A percentile compares a stretch with the other conserved stretches of the same genome.
Conservation (phyloP, 257 asterid genomes). For the Echites panduratus region DNA sequence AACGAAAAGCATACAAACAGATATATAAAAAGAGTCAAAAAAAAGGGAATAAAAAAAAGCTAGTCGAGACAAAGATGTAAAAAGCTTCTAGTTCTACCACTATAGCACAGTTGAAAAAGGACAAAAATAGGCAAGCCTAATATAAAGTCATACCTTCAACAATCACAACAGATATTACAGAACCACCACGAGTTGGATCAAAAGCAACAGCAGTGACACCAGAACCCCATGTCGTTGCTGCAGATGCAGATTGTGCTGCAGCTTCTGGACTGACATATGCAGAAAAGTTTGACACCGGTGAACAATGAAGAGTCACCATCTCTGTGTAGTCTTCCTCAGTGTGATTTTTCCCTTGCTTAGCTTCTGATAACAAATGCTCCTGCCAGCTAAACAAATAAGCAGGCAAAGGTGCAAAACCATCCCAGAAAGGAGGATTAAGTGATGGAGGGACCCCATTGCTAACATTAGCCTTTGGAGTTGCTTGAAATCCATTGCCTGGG, state of each 20-base stretch:
- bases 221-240: slow-evolving; percentile 98
- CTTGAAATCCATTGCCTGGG: slow-evolving; percentile 95
- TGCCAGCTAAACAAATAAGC: slow-evolving; percentile 97
- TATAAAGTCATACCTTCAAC: slow-evolving; percentile 67
- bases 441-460: slow-evolving; percentile 76
- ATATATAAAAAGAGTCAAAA: neutral
- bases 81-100: neutral
- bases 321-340: slow-evolving; percentile 70
- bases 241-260: slow-evolving; percentile 89
- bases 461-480: slow-evolving; percentile 64
- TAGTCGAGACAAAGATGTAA: neutral
- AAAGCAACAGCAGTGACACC: slow-evolving; percentile 99
- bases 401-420: slow-evolving; percentile 91
- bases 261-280: slow-evolving; percentile 99
- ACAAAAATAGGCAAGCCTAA: neutral
- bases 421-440: slow-evolving; percentile 93
- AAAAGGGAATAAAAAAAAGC: neutral
- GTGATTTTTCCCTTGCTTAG: slow-evolving; percentile 64
- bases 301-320: slow-evolving; percentile 83
- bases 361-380: slow-evolving; percentile 76
- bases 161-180: slow-evolving; percentile 90
- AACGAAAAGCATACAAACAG: neutral
- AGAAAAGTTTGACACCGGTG: slow-evolving; percentile 97
- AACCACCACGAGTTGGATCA: slow-evolving; percentile 99
- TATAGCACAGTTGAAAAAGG: neutral